Percentiles rank a stretch among this genome's conserved stretches.
Conservation (phyloP, 176 grass and related monocot species). For the Dendrocalamus sinicus region DNA sequence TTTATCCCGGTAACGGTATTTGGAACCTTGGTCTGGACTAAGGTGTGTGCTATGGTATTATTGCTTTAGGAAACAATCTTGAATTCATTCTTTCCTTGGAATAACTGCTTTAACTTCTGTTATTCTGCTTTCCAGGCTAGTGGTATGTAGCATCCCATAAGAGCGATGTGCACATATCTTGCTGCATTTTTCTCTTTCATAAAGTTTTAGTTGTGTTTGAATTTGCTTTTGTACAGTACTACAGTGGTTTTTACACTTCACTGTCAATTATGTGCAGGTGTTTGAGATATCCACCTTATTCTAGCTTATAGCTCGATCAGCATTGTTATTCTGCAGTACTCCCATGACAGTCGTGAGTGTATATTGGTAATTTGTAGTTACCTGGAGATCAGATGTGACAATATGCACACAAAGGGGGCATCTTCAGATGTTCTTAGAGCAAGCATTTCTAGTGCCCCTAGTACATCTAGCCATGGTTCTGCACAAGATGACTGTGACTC, state of each 20-base stretch:
- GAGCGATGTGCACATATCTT: not conserved
- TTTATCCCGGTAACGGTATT: too few species aligned
- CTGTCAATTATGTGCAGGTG: constrained; percentile 40
- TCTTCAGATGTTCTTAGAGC: constrained; percentile 86
- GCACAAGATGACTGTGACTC: constrained; percentile 90
- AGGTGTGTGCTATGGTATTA: not conserved
- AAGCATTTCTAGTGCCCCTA: constrained; percentile 94
- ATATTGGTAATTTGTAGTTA: constrained; percentile 1
- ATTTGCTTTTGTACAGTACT: not conserved
- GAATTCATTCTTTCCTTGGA: not conserved
- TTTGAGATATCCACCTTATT: constrained; percentile 13
- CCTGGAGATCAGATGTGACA: constrained; percentile 68
- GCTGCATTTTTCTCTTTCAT: not conserved
- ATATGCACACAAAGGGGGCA: constrained; percentile 71
- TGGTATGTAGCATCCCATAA: constrained; percentile 10
- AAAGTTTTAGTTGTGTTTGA: constrained; percentile 4
- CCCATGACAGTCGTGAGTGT: not conserved
- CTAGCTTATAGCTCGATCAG: not conserved
- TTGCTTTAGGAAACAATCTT: not conserved
- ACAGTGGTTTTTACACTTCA: not conserved
- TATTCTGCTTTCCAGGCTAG: constrained; percentile 9
- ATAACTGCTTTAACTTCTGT: not conserved
- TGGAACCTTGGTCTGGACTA: not conserved
- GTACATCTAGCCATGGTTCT: constrained; percentile 97
- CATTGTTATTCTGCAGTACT: not conserved